A percentile compares a stretch with the other conserved stretches of the same genome.
Conservation (phyloP, 2,329 filamentous ascomycete species). For the Aspergillus sp. region DNA sequence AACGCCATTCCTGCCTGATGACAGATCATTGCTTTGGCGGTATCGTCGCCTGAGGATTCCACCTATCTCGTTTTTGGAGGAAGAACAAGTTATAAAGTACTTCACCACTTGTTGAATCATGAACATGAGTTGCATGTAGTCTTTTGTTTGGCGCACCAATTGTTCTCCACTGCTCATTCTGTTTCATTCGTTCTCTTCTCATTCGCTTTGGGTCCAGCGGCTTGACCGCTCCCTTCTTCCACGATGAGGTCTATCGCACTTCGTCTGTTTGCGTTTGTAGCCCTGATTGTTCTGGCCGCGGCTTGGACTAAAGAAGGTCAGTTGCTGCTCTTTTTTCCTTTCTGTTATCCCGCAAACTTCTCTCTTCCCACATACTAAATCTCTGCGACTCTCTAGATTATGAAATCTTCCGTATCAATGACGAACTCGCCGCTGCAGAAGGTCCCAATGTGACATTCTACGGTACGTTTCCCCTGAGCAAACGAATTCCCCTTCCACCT, state of each 20-base stretch:
- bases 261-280: conserved; percentile 68
- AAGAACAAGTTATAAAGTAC: background rate
- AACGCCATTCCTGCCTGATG: conserved; percentile 16
- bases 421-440: conserved; percentile 77
- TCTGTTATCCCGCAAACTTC: background rate
- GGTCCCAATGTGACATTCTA: conserved; percentile 86
- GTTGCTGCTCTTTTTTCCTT: conserved; percentile 28
- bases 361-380: background rate
- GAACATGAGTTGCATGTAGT: background rate
- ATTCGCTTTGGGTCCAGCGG: conserved; percentile 22
- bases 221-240: conserved; percentile 28
- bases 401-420: conserved; percentile 93
- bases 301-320: conserved; percentile 89
- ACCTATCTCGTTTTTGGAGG: background rate
- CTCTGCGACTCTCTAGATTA: conserved; percentile 63
- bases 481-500: background rate
- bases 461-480: conserved; percentile 42
- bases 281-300: conserved; percentile 66
- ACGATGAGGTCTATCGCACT: conserved; percentile 70
- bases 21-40: conserved; percentile 10
- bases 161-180: background rate
- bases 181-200: conserved; percentile 5
- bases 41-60: conserved; percentile 9
- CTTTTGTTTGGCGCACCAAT: background rate
- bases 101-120: background rate